phyloP scores from a whole-genome alignment of 2,329 filamentous ascomycete species.

The Lecanoromycetidae sp. region DNA sequence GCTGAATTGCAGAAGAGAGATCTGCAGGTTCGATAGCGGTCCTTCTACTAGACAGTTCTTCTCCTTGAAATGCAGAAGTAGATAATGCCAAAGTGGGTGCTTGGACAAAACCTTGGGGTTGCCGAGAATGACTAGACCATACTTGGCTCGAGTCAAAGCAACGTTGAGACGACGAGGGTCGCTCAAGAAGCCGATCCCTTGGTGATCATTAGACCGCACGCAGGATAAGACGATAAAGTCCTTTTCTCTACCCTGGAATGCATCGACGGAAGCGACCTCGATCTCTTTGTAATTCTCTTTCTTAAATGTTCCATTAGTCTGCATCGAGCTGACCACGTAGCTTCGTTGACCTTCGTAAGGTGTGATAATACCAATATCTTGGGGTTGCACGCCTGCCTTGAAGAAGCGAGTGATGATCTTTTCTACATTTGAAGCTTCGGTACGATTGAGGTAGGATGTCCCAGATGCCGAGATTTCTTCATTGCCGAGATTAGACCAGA shows the following conservation, averaged over 20 bases:
- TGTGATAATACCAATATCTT: slow-evolving; percentile 93
- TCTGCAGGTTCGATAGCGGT: slow-evolving; percentile 87
- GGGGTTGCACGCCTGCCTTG: slow-evolving; percentile 91
- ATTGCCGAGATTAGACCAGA: slow-evolving; percentile 96
- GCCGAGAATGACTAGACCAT: slow-evolving; percentile 87
- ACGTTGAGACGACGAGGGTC: slow-evolving; percentile 96
- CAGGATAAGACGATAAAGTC: slow-evolving; percentile 98
- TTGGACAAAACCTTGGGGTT: slow-evolving; percentile 97
- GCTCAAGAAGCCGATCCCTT: slow-evolving; percentile 96
- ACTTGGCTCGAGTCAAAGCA: slow-evolving; percentile 91
- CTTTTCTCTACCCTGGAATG: slow-evolving; percentile 97
- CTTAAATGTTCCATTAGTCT: slow-evolving; percentile 91
- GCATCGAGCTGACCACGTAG: slow-evolving; percentile 99
- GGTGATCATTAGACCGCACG: slow-evolving; percentile 95
- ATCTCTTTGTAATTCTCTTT: slow-evolving; percentile 99
- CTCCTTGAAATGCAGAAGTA: slow-evolving; percentile 93
- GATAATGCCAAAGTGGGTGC: slow-evolving; percentile 93
- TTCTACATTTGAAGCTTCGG: slow-evolving; percentile 92
- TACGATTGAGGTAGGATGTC: slow-evolving; percentile 95
- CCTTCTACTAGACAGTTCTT: slow-evolving; percentile 92
- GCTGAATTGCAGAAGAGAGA: slow-evolving; percentile 87
- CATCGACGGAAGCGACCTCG: slow-evolving; percentile 94
- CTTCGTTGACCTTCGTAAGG: slow-evolving; percentile 97
- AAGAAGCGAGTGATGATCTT: slow-evolving; percentile 98
- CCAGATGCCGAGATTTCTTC: slow-evolving; percentile 97